Evolutionary conservation across 2,329 filamentous ascomycete genomes (phyloP).

Genomic region (Fusarium protoensiforme): DNA sequence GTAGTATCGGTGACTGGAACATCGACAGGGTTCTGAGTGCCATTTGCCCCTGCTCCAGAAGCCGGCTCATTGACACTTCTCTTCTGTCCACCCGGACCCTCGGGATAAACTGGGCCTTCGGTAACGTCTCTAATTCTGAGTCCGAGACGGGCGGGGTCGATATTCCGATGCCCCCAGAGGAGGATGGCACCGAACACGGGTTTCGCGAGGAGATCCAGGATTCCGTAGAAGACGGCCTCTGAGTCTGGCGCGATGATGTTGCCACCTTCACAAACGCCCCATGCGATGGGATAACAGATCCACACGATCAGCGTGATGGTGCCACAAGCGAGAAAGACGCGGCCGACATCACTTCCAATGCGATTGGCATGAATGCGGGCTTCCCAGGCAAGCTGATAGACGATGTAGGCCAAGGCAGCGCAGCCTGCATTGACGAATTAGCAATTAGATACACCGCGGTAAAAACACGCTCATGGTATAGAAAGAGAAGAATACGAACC

Average conservation of each 20-base stretch:
- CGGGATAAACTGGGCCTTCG: conserved; percentile 5
- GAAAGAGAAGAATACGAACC: conserved; percentile 39
- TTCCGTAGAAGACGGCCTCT: conserved; percentile 75
- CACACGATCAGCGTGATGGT: conserved; percentile 64
- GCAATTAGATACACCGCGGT: too few species aligned
- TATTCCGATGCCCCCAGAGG: conserved; percentile 71
- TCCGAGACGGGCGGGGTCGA: conserved; percentile 67
- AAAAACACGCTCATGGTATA: too few species aligned
- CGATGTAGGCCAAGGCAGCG: conserved; percentile 58
- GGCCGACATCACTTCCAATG: conserved; percentile 64
- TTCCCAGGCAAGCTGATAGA: conserved; percentile 53
- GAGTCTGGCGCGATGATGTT: conserved; percentile 69
- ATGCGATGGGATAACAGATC: conserved; percentile 68
- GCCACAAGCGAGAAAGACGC: conserved; percentile 66
- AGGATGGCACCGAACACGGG: conserved; percentile 71
- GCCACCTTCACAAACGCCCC: conserved; percentile 63
- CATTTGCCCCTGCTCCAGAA: neutral
- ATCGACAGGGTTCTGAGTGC: neutral
- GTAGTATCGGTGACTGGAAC: neutral
- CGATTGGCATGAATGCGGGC: conserved; percentile 61
- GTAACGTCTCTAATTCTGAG: conserved; percentile 51
- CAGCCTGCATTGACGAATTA: conserved; percentile 42
- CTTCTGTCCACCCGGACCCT: neutral
- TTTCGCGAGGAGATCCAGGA: conserved; percentile 74
- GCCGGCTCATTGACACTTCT: neutral